Evolutionary conservation across 768 basidiomycete genomes (phyloP).

Genomic region (Rhodotorula babjevae): DNA sequence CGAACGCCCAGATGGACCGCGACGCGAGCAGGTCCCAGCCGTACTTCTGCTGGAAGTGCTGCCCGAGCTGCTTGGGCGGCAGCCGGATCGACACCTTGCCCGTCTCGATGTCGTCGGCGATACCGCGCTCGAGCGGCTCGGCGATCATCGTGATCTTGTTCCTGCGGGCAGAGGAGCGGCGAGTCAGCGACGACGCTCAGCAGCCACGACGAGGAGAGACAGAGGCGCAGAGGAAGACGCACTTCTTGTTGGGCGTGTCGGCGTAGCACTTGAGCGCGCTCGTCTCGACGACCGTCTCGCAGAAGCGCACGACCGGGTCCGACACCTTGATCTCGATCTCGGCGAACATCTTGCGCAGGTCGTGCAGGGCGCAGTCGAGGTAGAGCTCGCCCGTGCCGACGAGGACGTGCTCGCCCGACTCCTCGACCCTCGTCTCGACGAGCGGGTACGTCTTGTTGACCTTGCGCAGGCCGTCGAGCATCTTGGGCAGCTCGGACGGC

Average conservation of each 20-base stretch:
- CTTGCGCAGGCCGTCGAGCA: constrained; percentile 92
- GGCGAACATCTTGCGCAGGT: constrained; percentile 80
- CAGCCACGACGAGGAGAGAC: neutral
- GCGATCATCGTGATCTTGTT: constrained; percentile 99
- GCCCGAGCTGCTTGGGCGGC: constrained; percentile 89
- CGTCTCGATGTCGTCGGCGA: constrained; percentile 92
- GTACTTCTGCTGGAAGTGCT: constrained; percentile 93
- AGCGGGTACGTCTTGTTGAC: constrained; percentile 98
- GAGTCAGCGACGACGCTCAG: neutral
- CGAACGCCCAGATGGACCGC: constrained; percentile 98
- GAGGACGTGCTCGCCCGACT: constrained; percentile 94
- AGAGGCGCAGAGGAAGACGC: constrained; percentile 44
- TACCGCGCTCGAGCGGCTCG: constrained; percentile 89
- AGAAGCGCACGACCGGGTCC: constrained; percentile 96
- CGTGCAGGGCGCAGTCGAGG: constrained; percentile 94
- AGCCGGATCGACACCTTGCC: constrained; percentile 91
- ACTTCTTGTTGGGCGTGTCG: constrained; percentile 99
- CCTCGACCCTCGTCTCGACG: constrained; percentile 90
- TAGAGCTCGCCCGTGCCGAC: constrained; percentile 96
- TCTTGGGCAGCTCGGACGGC: constrained; percentile 96
- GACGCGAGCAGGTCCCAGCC: constrained; percentile 97
- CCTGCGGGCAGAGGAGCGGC: constrained; percentile 50
- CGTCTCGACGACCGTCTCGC: constrained; percentile 96
- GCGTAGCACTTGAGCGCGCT: constrained; percentile 98
- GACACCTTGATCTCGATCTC: constrained; percentile 99